phyloP scores from a whole-genome alignment of 345 rosid genomes.

The Linum lewisii region DNA sequence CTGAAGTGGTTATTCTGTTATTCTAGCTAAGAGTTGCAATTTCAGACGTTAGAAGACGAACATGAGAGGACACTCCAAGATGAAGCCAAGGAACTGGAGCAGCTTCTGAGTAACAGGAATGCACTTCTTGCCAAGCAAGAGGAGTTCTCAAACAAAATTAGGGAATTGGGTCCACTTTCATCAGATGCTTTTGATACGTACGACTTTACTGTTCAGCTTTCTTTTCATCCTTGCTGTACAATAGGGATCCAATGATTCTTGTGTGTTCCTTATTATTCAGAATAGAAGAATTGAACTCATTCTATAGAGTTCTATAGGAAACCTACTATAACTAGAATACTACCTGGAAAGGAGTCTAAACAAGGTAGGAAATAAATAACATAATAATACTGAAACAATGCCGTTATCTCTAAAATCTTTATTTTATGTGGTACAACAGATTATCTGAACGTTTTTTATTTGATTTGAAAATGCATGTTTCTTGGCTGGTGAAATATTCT shows the following conservation, averaged over 20 bases:
- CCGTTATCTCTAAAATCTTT: too few species aligned
- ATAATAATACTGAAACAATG: too few species aligned
- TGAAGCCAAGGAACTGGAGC: conserved; percentile 72
- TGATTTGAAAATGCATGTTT: not conserved
- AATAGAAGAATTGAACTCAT: too few species aligned
- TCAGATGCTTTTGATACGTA: conserved; percentile 91
- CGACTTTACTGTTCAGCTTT: conserved; percentile 11
- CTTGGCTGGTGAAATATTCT: too few species aligned
- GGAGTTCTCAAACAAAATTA: conserved; percentile 76
- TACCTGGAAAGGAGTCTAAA: too few species aligned
- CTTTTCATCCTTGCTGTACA: not conserved
- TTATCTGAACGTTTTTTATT: not conserved
- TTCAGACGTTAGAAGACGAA: conserved; percentile 66
- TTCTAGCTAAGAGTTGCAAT: conserved; percentile 20
- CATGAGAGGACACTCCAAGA: conserved; percentile 69
- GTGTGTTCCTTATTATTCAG: too few species aligned
- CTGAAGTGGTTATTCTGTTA: not conserved
- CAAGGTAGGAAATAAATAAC: too few species aligned
- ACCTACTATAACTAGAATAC: too few species aligned
- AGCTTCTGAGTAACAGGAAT: conserved; percentile 57
- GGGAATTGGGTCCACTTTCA: conserved; percentile 84
- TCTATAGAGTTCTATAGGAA: too few species aligned
- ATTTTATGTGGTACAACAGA: not conserved
- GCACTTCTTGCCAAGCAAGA: conserved; percentile 72
- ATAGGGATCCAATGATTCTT: too few species aligned